phyloP scores from a whole-genome alignment of 805 yeast species.

The Hanseniaspora taiwanica region DNA sequence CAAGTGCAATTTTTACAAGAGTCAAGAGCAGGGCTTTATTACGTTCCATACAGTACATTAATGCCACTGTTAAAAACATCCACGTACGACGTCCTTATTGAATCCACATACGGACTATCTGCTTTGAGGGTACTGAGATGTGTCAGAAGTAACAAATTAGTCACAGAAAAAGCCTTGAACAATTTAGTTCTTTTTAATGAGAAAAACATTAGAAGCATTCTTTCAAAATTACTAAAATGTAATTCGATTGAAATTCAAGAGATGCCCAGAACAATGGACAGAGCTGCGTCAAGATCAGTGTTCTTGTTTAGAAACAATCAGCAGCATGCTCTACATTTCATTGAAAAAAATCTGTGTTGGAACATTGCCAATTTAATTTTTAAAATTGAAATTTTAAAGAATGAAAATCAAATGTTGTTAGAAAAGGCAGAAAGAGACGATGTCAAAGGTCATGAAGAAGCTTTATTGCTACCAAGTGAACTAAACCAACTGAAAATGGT shows the following conservation, averaged over 20 bases:
- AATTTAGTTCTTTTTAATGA: slow-evolving; percentile 68
- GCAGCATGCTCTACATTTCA: slow-evolving; percentile 33
- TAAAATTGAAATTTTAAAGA: slow-evolving; percentile 42
- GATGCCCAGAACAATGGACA: slow-evolving; percentile 80
- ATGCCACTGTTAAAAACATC: slow-evolving; percentile 32
- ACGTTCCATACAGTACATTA: slow-evolving; percentile 48
- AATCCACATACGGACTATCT: slow-evolving; percentile 49
- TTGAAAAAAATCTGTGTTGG: slow-evolving; percentile 35
- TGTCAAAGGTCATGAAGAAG: slow-evolving; percentile 70
- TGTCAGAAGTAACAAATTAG: slow-evolving; percentile 51
- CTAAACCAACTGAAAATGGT: slow-evolving; percentile 53
- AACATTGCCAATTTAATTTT: slow-evolving; percentile 34
- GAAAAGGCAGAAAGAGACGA: slow-evolving; percentile 83
- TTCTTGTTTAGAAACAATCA: slow-evolving; percentile 65
- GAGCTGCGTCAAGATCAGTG: slow-evolving; percentile 82
- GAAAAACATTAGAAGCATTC: slow-evolving; percentile 56
- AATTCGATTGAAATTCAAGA: slow-evolving; percentile 84
- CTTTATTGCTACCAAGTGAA: slow-evolving; percentile 62
- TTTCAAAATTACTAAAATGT: slow-evolving; percentile 50
- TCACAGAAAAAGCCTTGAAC: slow-evolving; percentile 75
- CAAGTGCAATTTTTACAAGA: slow-evolving; percentile 49
- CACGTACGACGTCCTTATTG: slow-evolving; percentile 43
- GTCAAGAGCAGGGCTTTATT: slow-evolving; percentile 40
- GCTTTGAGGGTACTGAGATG: slow-evolving; percentile 68
- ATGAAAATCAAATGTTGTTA: slow-evolving; percentile 50